A percentile compares a stretch with the other conserved stretches of the same genome.
Evolutionary conservation across 1,284 basidiomycete species (phyloP).

Genomic region (Paramarasmius palmivorus): DNA sequence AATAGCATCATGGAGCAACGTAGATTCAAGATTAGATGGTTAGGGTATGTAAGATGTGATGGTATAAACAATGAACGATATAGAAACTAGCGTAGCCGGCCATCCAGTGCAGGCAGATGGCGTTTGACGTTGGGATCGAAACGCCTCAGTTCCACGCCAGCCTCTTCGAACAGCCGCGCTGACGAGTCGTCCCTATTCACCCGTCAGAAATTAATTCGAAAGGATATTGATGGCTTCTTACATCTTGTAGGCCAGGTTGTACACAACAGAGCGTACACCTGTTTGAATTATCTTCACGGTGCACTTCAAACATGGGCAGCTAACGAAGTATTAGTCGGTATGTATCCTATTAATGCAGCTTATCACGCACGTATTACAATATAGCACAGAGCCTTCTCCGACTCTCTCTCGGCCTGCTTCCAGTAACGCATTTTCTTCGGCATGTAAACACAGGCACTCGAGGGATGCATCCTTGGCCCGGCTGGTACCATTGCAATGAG

Average conservation of each 20-base stretch:
- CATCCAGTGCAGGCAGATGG: slow-evolving; percentile 8
- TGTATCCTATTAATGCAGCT: slow-evolving; percentile 1
- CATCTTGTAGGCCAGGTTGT: slow-evolving; percentile 96
- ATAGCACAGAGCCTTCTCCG: slow-evolving; percentile 82
- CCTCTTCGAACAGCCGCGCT: slow-evolving; percentile 73
- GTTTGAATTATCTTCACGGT: slow-evolving; percentile 97
- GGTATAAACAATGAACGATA: neutral
- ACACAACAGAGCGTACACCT: slow-evolving; percentile 92
- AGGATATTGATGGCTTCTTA: slow-evolving; percentile 38
- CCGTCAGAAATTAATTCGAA: slow-evolving; percentile 1
- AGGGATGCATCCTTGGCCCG: slow-evolving; percentile 57
- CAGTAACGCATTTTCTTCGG: slow-evolving; percentile 96
- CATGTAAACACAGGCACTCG: slow-evolving; percentile 95
- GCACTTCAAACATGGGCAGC: slow-evolving; percentile 96
- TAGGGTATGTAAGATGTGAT: too few relatives aligned
- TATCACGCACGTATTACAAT: slow-evolving; percentile 78
- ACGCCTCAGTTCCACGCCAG: slow-evolving; percentile 76
- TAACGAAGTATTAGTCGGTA: slow-evolving; percentile 29
- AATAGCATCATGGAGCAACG: neutral
- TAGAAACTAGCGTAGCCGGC: neutral
- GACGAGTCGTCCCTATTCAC: slow-evolving; percentile 74
- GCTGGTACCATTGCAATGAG: slow-evolving; percentile 69
- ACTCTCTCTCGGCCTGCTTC: slow-evolving; percentile 89
- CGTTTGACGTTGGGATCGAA: slow-evolving; percentile 41
- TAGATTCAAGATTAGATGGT: neutral